A percentile compares a stretch with the other conserved stretches of the same genome.
These are phyloP conservation scores for Microbotryum silenes-acaulis DNA, from an alignment of 1,284 basidiomycete genomes.

Conservation along the genomic window DNA sequence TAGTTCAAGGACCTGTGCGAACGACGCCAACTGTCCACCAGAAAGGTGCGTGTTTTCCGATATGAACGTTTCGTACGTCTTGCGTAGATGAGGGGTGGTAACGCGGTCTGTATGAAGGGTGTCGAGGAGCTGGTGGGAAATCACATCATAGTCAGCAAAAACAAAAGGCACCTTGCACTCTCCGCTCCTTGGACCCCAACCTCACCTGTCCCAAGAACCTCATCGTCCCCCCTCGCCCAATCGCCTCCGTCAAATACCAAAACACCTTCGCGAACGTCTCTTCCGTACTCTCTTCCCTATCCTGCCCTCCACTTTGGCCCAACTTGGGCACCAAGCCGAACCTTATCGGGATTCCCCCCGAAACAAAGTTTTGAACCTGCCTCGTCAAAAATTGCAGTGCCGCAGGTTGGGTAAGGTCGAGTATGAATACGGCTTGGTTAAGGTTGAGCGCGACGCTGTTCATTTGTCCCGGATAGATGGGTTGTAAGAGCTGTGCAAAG, in stretches of 20 bases:
- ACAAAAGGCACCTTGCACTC: no score
- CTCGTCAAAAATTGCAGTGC: slow-evolving; percentile 57
- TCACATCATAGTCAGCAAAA: not conserved
- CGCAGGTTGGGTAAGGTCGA: slow-evolving; percentile 62
- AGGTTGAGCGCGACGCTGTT: slow-evolving; percentile 63
- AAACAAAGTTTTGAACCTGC: slow-evolving; percentile 60
- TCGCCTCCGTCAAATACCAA: slow-evolving; percentile 57
- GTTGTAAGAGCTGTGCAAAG: slow-evolving; percentile 55
- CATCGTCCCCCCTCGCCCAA: slow-evolving; percentile 57
- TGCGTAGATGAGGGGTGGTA: slow-evolving; percentile 28
- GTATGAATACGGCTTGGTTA: slow-evolving; percentile 67
- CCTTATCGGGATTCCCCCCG: slow-evolving; percentile 62
- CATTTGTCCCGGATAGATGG: slow-evolving; percentile 66
- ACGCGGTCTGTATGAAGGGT: slow-evolving; percentile 11
- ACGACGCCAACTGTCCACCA: slow-evolving; percentile 22
- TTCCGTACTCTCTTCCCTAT: slow-evolving; percentile 36
- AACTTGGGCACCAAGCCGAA: slow-evolving; percentile 74
- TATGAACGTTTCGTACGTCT: slow-evolving; percentile 35
- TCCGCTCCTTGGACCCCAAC: not conserved
- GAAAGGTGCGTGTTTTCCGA: slow-evolving; percentile 31
- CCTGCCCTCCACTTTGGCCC: slow-evolving; percentile 48
- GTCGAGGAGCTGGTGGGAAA: slow-evolving; percentile 1
- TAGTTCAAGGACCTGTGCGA: slow-evolving; percentile 35
- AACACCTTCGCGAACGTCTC: slow-evolving; percentile 61
- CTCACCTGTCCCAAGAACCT: slow-evolving; percentile 23